Conservation (phyloP, 1,284 basidiomycete genomes). For the Tylopilus orsonianus region DNA sequence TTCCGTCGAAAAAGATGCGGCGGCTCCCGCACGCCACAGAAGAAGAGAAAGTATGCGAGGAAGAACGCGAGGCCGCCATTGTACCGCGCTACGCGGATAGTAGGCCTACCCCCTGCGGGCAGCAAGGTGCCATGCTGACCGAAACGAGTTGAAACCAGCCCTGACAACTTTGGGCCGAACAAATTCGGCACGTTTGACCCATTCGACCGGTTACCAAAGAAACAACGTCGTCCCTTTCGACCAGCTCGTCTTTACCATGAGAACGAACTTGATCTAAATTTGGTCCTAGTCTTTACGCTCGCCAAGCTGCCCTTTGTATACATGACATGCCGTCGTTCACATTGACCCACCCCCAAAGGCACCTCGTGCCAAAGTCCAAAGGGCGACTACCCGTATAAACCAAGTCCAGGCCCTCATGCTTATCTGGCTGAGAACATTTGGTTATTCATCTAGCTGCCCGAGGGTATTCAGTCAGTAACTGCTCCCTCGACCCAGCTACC, state of each 20-base stretch:
- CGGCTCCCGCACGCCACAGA: constrained; percentile 25
- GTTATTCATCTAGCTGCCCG: background rate
- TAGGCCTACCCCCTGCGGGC: constrained; percentile 8
- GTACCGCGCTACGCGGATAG: constrained; percentile 7
- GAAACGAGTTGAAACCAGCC: constrained; percentile 25
- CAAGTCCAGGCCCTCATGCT: constrained; percentile 1
- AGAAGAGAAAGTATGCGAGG: constrained; percentile 1
- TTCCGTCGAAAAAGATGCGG: background rate
- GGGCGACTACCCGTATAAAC: background rate
- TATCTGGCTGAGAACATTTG: background rate
- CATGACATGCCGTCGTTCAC: background rate
- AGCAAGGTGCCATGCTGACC: constrained; percentile 2
- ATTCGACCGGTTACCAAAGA: constrained; percentile 23
- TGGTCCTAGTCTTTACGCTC: background rate
- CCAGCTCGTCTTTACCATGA: constrained; percentile 9
- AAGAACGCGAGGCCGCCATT: background rate
- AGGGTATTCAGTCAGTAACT: background rate
- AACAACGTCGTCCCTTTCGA: constrained; percentile 23
- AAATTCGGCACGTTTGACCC: constrained; percentile 1
- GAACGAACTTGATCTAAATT: constrained; percentile 12
- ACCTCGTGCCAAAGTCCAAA: background rate
- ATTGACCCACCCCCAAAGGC: background rate
- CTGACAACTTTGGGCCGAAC: background rate
- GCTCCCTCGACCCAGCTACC: constrained; percentile 1
- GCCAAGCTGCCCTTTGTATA: background rate